Evolutionary conservation across 129 eudicot genomes (phyloP), one percentile per base, ranked within the genome.

Genomic region (Flaveria sonorensis): DNA sequence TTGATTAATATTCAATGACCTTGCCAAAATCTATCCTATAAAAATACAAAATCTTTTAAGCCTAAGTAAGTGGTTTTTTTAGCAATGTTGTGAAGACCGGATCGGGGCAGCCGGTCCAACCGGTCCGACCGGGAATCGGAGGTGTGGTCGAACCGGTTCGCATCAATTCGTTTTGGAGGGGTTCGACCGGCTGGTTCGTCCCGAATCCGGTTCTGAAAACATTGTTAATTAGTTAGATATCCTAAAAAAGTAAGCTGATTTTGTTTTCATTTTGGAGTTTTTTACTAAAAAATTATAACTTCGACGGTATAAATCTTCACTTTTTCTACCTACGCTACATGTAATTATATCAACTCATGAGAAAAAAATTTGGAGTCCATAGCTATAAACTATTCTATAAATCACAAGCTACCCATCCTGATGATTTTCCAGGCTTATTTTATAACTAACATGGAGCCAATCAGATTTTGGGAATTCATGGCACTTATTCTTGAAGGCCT

Each of bases 381-480:
- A 32, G 39, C 39, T 32, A 32, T 32, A 32, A 32, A 32, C 39
- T 48, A 61, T 48, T 21, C 1, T 48, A 62, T n/a, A 40, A 5
- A 15, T 68, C 26, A 69, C 57, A 72, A 45, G 57, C 47, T 68
- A 7, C 10, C 10, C 36, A 8, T 76, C 14, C 20, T 62, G 76
- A 32, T 68, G 73, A 26, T 51, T 68, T 83, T 87, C 77, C 93
- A 94, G 99, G 96, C 96, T 69, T 94, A 87, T 80, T 94, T 94
- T 81, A 88, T 94, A 62, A 94, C 99, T 47, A 94, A 94, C 89
- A 84, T 83, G 97, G 99, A 94, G 86, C 92, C 97, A 15, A 86
- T 94, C 80, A 83, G 83, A 79, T 91, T 94, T 73, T 94, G 99
- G 99, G 97, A 91, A 76, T 94, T 94, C 69, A 62, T 87, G 32